phyloP scores from a whole-genome alignment of 1,284 basidiomycete species.

The Singerocomus inundabilis region DNA sequence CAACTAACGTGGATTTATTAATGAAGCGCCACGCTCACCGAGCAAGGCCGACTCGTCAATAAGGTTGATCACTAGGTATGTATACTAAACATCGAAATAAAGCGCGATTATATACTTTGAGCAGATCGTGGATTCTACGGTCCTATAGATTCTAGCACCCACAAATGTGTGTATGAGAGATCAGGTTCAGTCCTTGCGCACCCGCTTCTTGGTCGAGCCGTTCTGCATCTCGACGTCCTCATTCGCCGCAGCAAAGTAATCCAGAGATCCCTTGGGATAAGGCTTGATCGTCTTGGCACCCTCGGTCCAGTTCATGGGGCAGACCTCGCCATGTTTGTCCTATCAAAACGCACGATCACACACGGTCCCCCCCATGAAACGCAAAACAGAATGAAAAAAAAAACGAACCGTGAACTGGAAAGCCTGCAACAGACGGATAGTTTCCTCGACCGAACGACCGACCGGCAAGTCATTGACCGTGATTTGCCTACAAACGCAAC shows the following conservation, averaged over 20 bases:
- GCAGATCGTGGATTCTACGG: not conserved
- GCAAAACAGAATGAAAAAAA: no score
- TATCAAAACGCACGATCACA: constrained; percentile 29
- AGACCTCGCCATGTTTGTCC: constrained; percentile 88
- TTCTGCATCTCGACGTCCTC: constrained; percentile 32
- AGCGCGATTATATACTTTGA: not conserved
- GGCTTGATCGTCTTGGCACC: constrained; percentile 77
- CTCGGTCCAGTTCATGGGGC: constrained; percentile 85
- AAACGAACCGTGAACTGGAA: constrained; percentile 81
- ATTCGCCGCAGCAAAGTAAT: constrained; percentile 62
- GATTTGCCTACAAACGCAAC: constrained; percentile 64
- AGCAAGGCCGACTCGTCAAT: no score
- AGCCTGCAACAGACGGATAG: constrained; percentile 83
- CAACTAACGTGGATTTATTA: no score
- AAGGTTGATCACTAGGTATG: not conserved
- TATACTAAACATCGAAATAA: constrained; percentile 2
- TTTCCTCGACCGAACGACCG: constrained; percentile 89
- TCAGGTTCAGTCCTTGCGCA: constrained; percentile 24
- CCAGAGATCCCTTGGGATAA: constrained; percentile 67
- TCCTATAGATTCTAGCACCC: constrained; percentile 4
- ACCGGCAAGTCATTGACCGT: constrained; percentile 90
- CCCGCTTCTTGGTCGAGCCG: constrained; percentile 30
- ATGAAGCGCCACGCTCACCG: no score
- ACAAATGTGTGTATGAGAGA: no score
- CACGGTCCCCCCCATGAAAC: not conserved